These are phyloP conservation scores for Colletotrichum sp. DNA, from an alignment of 2,329 filamentous ascomycete genomes.

Conservation along the genomic window DNA sequence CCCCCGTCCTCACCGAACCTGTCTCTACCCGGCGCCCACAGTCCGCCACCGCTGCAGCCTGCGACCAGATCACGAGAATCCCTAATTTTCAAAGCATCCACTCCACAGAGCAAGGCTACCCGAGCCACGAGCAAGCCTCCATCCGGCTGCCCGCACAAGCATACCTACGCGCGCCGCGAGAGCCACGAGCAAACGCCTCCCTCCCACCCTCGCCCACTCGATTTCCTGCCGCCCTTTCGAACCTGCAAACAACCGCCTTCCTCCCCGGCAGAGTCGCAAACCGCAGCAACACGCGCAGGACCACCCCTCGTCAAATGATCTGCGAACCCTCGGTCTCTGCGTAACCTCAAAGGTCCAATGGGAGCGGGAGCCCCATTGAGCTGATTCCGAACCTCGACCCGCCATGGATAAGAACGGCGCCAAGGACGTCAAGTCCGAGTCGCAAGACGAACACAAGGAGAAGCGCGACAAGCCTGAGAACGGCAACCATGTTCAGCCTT, in stretches of 20 bases:
- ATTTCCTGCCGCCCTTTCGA: neutral
- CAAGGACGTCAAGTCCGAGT: constrained; percentile 44
- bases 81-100: neutral
- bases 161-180: neutral
- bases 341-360: constrained; percentile 50
- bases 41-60: neutral
- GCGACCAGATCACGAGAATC: neutral
- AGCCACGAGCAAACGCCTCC: neutral
- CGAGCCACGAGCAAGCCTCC: neutral
- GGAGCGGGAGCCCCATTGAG: constrained; percentile 37
- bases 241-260: neutral
- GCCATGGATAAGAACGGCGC: constrained; percentile 38
- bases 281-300: neutral
- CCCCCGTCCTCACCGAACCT: neutral
- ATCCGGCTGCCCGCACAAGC: neutral
- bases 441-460: constrained; percentile 35
- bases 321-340: constrained; percentile 46
- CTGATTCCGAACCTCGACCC: constrained; percentile 29
- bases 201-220: neutral
- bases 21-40: neutral
- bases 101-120: neutral
- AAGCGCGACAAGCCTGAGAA: constrained; percentile 30
- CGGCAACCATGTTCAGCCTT: constrained; percentile 29
- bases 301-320: constrained; percentile 28
- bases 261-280: neutral